These are phyloP conservation scores for Fusarium torreyae DNA, from an alignment of 2,329 filamentous ascomycete species.

Conservation along the genomic window DNA sequence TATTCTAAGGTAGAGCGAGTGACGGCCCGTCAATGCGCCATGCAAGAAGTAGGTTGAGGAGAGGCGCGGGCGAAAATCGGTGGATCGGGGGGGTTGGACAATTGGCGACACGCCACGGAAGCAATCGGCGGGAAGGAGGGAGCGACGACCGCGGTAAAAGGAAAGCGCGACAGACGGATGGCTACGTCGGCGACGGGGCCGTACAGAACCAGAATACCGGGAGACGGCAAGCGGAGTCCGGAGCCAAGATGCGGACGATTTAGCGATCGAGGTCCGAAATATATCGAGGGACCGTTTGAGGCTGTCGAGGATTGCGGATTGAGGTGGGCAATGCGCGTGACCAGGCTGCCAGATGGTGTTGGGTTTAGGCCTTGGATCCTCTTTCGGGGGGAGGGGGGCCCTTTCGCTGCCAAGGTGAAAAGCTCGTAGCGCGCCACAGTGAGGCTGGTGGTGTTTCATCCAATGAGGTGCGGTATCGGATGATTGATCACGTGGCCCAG, in stretches of 20 bases:
- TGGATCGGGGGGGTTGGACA: slow-evolving; percentile 41
- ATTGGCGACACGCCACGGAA: slow-evolving; percentile 49
- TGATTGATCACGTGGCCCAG: not conserved
- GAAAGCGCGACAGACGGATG: slow-evolving; percentile 39
- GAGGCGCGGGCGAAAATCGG: slow-evolving; percentile 38
- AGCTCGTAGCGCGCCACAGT: slow-evolving; percentile 46
- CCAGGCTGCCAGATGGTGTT: slow-evolving; percentile 54
- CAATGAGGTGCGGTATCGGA: slow-evolving; percentile 25
- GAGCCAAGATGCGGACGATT: slow-evolving; percentile 35
- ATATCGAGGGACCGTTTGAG: slow-evolving; percentile 51
- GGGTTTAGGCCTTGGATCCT: slow-evolving; percentile 48
- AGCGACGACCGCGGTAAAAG: slow-evolving; percentile 41
- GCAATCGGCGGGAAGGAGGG: slow-evolving; percentile 40
- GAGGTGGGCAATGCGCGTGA: slow-evolving; percentile 58
- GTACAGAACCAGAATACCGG: slow-evolving; percentile 28
- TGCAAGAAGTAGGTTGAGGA: slow-evolving; percentile 45
- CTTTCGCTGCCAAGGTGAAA: slow-evolving; percentile 28
- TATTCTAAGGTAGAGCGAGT: slow-evolving; percentile 39
- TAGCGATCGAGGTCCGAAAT: slow-evolving; percentile 43
- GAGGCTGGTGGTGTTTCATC: slow-evolving; percentile 44
- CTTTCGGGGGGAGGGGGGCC: slow-evolving; percentile 41
- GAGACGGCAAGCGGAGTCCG: slow-evolving; percentile 33
- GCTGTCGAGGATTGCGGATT: slow-evolving; percentile 53
- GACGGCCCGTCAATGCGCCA: slow-evolving; percentile 53
- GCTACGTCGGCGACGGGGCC: slow-evolving; percentile 36